Evolutionary conservation across 2,329 filamentous ascomycete species (phyloP).

Genomic region (Aspergillus spinulosporus): DNA sequence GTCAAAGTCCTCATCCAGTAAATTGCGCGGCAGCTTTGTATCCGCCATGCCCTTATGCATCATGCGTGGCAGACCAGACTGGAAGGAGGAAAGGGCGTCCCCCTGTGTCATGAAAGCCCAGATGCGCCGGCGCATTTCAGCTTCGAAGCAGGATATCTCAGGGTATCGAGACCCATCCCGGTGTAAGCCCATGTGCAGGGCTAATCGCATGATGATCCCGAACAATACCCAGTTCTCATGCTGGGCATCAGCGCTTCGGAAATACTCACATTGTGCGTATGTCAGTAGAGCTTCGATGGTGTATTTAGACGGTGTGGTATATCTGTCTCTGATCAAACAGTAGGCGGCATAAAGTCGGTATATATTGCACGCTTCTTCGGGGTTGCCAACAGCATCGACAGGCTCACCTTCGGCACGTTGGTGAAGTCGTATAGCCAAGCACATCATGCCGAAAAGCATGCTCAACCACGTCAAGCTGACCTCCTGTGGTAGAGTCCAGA

Average conservation of each 20-base stretch:
- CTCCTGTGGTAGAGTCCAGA: constrained; percentile 1
- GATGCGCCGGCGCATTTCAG: constrained; percentile 39
- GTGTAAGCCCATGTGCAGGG: constrained; percentile 45
- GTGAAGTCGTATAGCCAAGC: constrained; percentile 1
- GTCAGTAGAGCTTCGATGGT: constrained; percentile 7
- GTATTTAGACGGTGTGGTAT: constrained; percentile 3
- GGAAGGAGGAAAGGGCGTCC: constrained; percentile 41
- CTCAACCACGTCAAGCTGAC: constrained; percentile 5
- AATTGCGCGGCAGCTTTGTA: constrained; percentile 41
- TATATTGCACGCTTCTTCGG: background rate
- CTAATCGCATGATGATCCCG: constrained; percentile 31
- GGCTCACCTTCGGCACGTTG: background rate
- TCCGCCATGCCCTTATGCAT: constrained; percentile 42
- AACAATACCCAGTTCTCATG: constrained; percentile 30
- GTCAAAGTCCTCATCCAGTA: constrained; percentile 44
- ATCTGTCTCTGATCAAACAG: constrained; percentile 3
- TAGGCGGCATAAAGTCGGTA: constrained; percentile 3
- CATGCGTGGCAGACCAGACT: constrained; percentile 43
- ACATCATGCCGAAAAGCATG: constrained; percentile 9
- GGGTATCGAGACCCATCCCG: constrained; percentile 40
- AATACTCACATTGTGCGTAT: constrained; percentile 6
- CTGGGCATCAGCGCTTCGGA: constrained; percentile 4
- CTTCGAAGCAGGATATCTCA: constrained; percentile 37
- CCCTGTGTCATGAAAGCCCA: constrained; percentile 39
- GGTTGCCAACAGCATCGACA: background rate